Base-by-base conservation (phyloP, 768 basidiomycete genomes). In the Agrocybe pediades region DNA sequence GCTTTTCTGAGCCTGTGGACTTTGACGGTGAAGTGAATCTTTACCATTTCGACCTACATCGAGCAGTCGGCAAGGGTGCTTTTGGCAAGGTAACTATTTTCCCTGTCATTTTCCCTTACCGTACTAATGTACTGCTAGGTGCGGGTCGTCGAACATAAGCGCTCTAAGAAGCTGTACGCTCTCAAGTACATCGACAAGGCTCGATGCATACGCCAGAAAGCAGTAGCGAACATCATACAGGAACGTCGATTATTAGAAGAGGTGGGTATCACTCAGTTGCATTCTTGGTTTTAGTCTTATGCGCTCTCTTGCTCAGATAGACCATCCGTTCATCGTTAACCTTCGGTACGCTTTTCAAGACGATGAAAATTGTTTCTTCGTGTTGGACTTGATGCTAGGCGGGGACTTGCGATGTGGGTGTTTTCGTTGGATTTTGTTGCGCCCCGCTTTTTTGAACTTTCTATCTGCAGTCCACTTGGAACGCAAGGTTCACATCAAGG, bases 181-280 rank as follows among this genome's bases (percentile, higher is more conserved):
- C 85, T 98, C 73, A 98, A 98, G 67, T 98, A 98, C 75, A 95
- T 98, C 75, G 95, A 98, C 72, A 98, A 98, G 72, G 81, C 91
- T 42, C 87, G 86, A 66, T 92, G 94, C 70, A 87, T 94, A 55
- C 87, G 87, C 66, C 92, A 94, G 75, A 92, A 89, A 70, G 92
- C 95, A 9, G 83, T 95, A 9, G 90, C 89, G 21, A 95, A 97
- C 68, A 87, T 92, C 62, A 92, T 98, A 51, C 95, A 98, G 71
- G 95, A 98, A 71, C 83, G 95, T 25, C 80, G 92, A 46, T 75
- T 98, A 41, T 76, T 98, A 20, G 95, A 98, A 71, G 95, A 98
- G 84, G 95, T 91, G 44, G 55, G 70, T 61, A 46, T 30, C 43
- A 9, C 17, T 26, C 9, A 27, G 48, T 23, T 55, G 25, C 46